phyloP scores from a whole-genome alignment of 2,329 filamentous ascomycete genomes.

The Phialocephala sp. region DNA sequence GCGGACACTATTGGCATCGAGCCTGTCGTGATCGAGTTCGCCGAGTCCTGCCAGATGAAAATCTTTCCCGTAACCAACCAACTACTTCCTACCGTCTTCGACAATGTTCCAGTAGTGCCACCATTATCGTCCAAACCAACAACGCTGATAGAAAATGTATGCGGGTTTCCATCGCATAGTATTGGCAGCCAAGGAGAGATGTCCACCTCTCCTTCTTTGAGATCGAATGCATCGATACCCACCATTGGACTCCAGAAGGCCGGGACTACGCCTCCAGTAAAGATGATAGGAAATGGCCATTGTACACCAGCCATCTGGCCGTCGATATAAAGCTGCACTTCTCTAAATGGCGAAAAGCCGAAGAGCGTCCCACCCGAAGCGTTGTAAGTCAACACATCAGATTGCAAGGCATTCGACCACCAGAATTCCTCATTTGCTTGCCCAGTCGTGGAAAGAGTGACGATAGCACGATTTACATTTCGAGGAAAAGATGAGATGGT shows the following conservation, averaged over 20 bases:
- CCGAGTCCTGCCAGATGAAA: constrained; percentile 70
- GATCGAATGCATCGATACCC: constrained; percentile 76
- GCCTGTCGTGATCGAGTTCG: constrained; percentile 57
- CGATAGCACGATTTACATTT: constrained; percentile 69
- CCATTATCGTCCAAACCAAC: constrained; percentile 63
- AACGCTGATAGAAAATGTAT: constrained; percentile 70
- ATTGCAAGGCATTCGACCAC: constrained; percentile 76
- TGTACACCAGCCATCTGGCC: constrained; percentile 71
- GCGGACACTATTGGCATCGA: constrained; percentile 40
- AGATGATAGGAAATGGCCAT: constrained; percentile 82
- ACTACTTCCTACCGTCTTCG: constrained; percentile 60
- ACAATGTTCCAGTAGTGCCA: constrained; percentile 52
- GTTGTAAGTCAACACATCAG: constrained; percentile 62
- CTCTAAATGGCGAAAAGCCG: constrained; percentile 75
- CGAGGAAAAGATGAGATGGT: constrained; percentile 61
- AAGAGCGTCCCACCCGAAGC: constrained; percentile 58
- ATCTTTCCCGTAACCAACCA: constrained; percentile 80
- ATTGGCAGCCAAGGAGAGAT: constrained; percentile 74
- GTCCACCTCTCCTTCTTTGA: constrained; percentile 76
- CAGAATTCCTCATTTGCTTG: constrained; percentile 81
- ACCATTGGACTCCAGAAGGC: constrained; percentile 77
- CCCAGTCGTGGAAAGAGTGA: constrained; percentile 75
- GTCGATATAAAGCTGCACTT: constrained; percentile 77
- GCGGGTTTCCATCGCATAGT: constrained; percentile 65
- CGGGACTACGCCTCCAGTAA: constrained; percentile 78